Evolutionary conservation across 2,329 filamentous ascomycete species (phyloP), one percentile per base, ranked within the genome.

Genomic region (Gremmenia infestans): DNA sequence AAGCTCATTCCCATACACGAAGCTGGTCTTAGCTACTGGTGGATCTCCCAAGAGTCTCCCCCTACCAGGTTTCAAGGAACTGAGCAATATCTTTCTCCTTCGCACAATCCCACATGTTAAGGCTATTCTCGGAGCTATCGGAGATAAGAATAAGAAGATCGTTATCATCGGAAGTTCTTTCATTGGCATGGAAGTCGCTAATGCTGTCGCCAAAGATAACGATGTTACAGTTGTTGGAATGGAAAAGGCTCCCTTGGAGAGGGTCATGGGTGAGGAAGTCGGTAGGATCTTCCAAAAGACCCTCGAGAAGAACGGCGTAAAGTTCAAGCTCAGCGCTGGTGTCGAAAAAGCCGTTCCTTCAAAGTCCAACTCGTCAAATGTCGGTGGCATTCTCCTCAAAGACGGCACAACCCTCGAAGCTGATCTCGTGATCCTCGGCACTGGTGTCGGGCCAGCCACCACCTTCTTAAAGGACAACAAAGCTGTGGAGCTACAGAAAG

Each of bases 151-250:
- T 57, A 97, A 96, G 80, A 97, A 96, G 72, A 85, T 99, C 63
- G 91, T 96, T 48, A 80, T 99, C 14, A 79, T 99, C 53, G 94
- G 94, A 42, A 93, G 88, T 57, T 96, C 91, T 0, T 99, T 99
- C 73, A 99, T 99, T 68, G 94, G 94, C 42, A 95, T 99, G 89
- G 94, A 99, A 73, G 83, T 95, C n/a, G 93, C 89, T 59, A 94
- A 92, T 61, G 87, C 95, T 0, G 86, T 88, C 0, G 74, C 81
- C 46, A 88, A 87, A 65, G 87, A 88, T 66, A 96, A 99, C 71
- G 76, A 86, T 8, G 91, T 99, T 15, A 88, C 88, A 7, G 84
- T 97, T 42, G 78, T 99, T 22, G 94, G 94, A 39, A 93, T 92
- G 88, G 91, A 96, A 69, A 83, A 83, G 57, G 84, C 84, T 12